These are phyloP conservation scores for Hymenoscyphus occultus DNA, from an alignment of 2,329 filamentous ascomycete genomes.

Conservation along the genomic window DNA sequence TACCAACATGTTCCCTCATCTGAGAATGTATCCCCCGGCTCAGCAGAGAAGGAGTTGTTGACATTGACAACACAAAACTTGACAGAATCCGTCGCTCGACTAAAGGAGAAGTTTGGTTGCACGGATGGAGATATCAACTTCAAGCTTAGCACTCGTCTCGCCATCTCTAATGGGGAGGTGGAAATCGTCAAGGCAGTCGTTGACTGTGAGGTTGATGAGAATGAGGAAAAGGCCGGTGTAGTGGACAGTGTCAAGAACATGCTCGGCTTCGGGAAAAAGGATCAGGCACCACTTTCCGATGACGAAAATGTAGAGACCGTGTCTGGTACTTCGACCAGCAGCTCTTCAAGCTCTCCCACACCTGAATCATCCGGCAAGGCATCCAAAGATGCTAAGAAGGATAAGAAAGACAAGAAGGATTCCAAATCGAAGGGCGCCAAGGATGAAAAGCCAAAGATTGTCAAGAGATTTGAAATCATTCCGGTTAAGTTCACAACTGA, in stretches of 20 bases:
- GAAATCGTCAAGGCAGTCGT: conserved; percentile 73
- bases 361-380: conserved; percentile 30
- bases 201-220: conserved; percentile 77
- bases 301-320: conserved; percentile 43
- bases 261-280: conserved; percentile 90
- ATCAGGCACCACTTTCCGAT: conserved; percentile 68
- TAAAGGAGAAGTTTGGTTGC: conserved; percentile 74
- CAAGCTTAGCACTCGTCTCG: conserved; percentile 73
- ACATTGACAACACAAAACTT: conserved; percentile 77
- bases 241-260: conserved; percentile 95
- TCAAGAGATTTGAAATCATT: conserved; percentile 34
- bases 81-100: conserved; percentile 73
- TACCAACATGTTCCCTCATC: conserved; percentile 64
- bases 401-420: conserved; percentile 14
- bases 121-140: conserved; percentile 73
- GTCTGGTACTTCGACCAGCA: conserved; percentile 40
- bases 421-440: conserved; percentile 18
- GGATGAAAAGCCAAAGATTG: conserved; percentile 24
- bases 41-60: conserved; percentile 59
- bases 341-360: conserved; percentile 46
- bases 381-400: conserved; percentile 16
- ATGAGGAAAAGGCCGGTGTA: conserved; percentile 71
- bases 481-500: conserved; percentile 33
- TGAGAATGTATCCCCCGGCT: conserved; percentile 42
- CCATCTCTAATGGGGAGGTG: conserved; percentile 71